Evolutionary conservation across 108 stramenopile genomes (phyloP).

Genomic region (Cyclotella cryptica): DNA sequence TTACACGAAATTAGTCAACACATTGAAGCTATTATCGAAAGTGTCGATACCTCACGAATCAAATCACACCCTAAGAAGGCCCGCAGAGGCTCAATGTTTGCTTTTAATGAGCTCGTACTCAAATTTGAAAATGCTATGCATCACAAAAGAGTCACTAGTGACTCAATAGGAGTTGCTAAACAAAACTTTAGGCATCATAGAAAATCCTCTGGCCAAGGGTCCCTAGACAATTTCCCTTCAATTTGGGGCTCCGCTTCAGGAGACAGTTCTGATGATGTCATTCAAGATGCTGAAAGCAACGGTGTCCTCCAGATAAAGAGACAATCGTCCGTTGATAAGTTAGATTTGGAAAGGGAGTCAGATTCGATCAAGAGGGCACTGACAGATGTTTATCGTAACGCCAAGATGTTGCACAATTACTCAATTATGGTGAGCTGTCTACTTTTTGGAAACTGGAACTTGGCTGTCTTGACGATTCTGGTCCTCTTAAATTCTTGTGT

Average conservation of each 20-base stretch:
- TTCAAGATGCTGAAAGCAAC: background rate
- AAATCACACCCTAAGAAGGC: constrained; percentile 19
- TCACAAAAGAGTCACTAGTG: background rate
- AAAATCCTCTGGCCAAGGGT: background rate
- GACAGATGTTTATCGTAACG: constrained; percentile 75
- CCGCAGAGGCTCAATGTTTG: background rate
- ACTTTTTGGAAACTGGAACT: background rate
- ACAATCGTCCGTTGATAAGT: background rate
- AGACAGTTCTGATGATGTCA: constrained; percentile 4
- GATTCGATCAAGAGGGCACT: constrained; percentile 85
- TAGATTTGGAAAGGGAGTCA: constrained; percentile 41
- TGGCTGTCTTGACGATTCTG: background rate
- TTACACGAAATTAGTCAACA: constrained; percentile 65
- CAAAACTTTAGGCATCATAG: too few relatives aligned
- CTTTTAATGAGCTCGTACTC: constrained; percentile 6
- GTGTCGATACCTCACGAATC: constrained; percentile 47
- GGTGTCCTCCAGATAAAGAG: background rate
- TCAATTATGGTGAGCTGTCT: constrained; percentile 67
- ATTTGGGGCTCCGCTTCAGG: background rate
- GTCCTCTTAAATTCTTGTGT: background rate
- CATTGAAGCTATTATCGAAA: constrained; percentile 67
- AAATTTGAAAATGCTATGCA: constrained; percentile 25
- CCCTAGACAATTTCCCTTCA: background rate
- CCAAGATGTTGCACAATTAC: constrained; percentile 86
- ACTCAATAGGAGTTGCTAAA: background rate